A percentile compares a stretch with the other conserved stretches of the same genome.
Evolutionary conservation across 768 basidiomycete species (phyloP).

Genomic region (Russula compacta): DNA sequence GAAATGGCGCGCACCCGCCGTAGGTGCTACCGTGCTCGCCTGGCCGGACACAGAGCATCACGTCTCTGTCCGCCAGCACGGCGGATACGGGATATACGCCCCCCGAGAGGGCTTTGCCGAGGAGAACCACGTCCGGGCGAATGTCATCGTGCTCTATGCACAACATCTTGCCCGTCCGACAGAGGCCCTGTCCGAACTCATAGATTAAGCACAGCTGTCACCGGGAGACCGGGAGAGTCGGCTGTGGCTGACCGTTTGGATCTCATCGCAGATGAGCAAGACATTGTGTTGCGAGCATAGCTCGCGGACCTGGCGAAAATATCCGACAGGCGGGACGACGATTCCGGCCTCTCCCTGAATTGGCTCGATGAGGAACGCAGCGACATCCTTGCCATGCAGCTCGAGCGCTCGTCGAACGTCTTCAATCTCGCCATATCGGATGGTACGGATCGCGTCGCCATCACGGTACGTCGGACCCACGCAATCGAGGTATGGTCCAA

Average conservation of each 20-base stretch:
- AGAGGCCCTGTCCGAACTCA: constrained; percentile 53
- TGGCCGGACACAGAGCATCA: constrained; percentile 91
- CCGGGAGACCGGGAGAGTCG: constrained; percentile 6
- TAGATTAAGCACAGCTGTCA: constrained; percentile 1
- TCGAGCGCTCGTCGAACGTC: constrained; percentile 81
- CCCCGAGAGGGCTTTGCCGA: constrained; percentile 95
- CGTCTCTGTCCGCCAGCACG: constrained; percentile 80
- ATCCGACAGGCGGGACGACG: constrained; percentile 83
- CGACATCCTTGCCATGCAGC: constrained; percentile 70
- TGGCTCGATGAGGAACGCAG: constrained; percentile 93
- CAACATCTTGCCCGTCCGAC: constrained; percentile 90
- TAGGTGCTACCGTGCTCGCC: constrained; percentile 97
- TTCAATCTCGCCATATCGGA: constrained; percentile 75
- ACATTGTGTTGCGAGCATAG: constrained; percentile 91
- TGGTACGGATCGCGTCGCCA: constrained; percentile 42
- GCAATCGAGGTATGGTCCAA: constrained; percentile 82
- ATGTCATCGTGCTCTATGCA: constrained; percentile 81
- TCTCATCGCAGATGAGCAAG: constrained; percentile 95
- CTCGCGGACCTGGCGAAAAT: constrained; percentile 64
- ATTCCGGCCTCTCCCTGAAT: constrained; percentile 99
- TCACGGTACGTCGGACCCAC: constrained; percentile 75
- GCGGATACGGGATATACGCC: constrained; percentile 98
- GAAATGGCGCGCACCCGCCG: constrained; percentile 58
- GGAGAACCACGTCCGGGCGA: constrained; percentile 83
- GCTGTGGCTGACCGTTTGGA: constrained; percentile 66